Percentiles rank a stretch among this genome's conserved stretches.
Evolutionary conservation across 495 filamentous ascomycete genomes (phyloP).

Genomic region (Geopyxis carbonaria): DNA sequence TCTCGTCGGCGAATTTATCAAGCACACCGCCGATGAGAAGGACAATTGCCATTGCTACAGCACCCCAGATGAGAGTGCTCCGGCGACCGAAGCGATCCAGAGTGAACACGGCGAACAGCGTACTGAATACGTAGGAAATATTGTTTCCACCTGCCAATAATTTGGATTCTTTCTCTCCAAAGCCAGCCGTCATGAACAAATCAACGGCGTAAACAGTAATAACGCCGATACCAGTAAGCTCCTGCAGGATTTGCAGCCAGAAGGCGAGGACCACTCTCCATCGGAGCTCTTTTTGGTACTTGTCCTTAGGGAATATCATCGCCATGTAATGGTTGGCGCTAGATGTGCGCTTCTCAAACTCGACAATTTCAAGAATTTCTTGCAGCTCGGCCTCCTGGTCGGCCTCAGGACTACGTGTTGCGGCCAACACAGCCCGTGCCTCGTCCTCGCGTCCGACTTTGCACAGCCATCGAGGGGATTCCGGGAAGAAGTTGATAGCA

Average conservation of each 20-base stretch:
- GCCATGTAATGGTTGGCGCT: too few relatives aligned
- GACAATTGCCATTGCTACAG: slow-evolving; percentile 44
- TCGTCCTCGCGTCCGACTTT: slow-evolving; percentile 46
- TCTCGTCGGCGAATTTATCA: neutral
- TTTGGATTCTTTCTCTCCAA: slow-evolving; percentile 13
- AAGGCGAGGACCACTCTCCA: slow-evolving; percentile 51
- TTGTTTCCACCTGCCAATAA: neutral
- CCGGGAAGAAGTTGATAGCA: slow-evolving; percentile 45
- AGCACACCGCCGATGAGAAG: slow-evolving; percentile 31
- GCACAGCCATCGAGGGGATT: slow-evolving; percentile 48
- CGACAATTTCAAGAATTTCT: slow-evolving; percentile 37
- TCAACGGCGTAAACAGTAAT: slow-evolving; percentile 46
- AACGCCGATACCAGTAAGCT: slow-evolving; percentile 57
- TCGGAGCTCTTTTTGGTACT: too few relatives aligned
- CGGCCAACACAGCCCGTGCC: slow-evolving; percentile 45
- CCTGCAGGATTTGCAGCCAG: slow-evolving; percentile 57
- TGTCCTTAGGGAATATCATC: too few relatives aligned
- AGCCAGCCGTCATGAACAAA: slow-evolving; percentile 51
- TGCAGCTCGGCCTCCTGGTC: slow-evolving; percentile 47
- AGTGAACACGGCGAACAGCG: slow-evolving; percentile 47
- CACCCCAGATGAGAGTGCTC: slow-evolving; percentile 52
- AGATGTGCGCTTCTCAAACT: slow-evolving; percentile 40
- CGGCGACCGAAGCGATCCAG: slow-evolving; percentile 37
- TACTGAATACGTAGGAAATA: slow-evolving; percentile 15
- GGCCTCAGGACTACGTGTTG: slow-evolving; percentile 40